Percentiles rank a stretch among this genome's conserved stretches.
phyloP scores from a whole-genome alignment of 306 rosid species.

The Mimosa pudica region DNA sequence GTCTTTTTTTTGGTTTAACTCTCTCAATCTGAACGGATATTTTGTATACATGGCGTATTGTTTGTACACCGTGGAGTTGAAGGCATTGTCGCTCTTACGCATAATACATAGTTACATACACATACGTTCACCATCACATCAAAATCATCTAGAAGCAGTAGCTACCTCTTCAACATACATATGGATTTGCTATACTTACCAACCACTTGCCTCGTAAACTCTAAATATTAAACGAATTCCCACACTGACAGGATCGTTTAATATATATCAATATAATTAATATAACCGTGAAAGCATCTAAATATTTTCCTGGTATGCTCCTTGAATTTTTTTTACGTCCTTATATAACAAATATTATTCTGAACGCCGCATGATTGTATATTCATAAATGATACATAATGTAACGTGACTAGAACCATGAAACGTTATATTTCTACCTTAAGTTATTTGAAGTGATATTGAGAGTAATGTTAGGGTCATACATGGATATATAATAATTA shows the following conservation, averaged over 20 bases:
- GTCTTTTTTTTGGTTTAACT: too few species aligned
- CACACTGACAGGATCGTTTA: background rate
- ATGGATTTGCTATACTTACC: too few species aligned
- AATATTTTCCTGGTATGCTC: background rate
- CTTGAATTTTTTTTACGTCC: background rate
- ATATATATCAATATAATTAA: background rate
- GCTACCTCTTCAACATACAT: background rate
- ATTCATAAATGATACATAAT: too few species aligned
- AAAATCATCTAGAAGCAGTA: background rate
- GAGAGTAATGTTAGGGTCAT: background rate
- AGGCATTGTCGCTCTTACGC: background rate
- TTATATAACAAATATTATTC: background rate
- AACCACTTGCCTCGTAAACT: background rate
- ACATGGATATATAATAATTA: too few species aligned
- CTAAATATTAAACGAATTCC: background rate
- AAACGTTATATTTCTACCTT: too few species aligned
- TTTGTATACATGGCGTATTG: too few species aligned
- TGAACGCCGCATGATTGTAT: background rate
- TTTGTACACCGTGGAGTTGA: background rate
- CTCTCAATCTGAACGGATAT: background rate
- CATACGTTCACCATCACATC: background rate
- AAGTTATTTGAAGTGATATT: too few species aligned
- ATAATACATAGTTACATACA: background rate
- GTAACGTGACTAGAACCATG: too few species aligned
- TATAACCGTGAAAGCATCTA: background rate